phyloP scores from a whole-genome alignment of 2,329 filamentous ascomycete species.

The Clarireedia hainanense region DNA sequence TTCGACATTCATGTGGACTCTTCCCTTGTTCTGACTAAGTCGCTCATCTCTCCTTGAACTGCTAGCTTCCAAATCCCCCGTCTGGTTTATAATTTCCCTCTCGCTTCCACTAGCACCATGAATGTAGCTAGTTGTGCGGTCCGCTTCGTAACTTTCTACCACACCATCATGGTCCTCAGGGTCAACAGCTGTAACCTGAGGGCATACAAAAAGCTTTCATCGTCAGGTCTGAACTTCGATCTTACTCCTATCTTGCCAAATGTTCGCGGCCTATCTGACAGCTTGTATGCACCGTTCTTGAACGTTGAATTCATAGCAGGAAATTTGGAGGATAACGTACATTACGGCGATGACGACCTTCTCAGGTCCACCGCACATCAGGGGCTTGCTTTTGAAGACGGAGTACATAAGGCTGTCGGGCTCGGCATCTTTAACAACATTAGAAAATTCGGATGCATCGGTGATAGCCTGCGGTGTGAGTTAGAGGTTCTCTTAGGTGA shows the following conservation, averaged over 20 bases:
- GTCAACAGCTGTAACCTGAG: neutral
- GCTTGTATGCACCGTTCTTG: neutral
- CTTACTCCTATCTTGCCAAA: neutral
- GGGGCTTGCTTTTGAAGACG: neutral
- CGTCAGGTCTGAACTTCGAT: neutral
- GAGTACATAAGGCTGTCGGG: neutral
- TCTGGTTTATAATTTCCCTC: neutral
- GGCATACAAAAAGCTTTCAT: neutral
- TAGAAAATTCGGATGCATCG: neutral
- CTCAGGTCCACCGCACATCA: neutral
- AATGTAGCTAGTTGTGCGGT: neutral
- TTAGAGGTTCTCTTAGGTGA: neutral
- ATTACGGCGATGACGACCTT: slow-evolving; percentile 1
- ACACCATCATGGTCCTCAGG: neutral
- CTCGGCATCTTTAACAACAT: neutral
- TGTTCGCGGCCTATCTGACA: neutral
- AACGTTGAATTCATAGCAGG: neutral
- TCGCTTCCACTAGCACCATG: neutral
- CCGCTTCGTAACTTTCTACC: neutral
- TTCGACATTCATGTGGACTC: neutral
- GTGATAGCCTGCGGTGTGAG: neutral
- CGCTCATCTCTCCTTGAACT: neutral
- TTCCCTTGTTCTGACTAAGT: neutral
- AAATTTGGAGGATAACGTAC: neutral
- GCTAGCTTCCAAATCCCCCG: neutral